Conservation (phyloP, 768 basidiomycete genomes). For the Tylopilus intermedius region DNA sequence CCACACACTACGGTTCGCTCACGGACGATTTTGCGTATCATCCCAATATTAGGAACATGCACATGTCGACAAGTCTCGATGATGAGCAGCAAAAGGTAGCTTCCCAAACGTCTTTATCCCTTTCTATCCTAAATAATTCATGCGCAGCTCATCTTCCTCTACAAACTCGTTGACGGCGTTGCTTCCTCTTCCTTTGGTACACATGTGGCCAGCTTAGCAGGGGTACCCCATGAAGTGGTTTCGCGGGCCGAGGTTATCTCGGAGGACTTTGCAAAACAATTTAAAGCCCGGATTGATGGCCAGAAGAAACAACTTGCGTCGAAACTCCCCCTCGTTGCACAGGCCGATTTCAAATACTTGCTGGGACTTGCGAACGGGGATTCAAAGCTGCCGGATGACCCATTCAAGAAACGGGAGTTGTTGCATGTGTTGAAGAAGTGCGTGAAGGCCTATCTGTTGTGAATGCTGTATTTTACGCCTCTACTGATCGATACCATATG, state of each 20-base stretch:
- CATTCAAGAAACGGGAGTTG: conserved; percentile 48
- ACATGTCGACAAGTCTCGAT: conserved; percentile 93
- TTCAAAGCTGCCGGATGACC: conserved; percentile 47
- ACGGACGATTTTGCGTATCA: conserved; percentile 93
- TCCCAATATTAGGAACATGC: conserved; percentile 89
- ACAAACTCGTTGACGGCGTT: conserved; percentile 87
- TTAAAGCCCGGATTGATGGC: conserved; percentile 72
- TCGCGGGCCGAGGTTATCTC: conserved; percentile 85
- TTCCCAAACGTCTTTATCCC: background rate
- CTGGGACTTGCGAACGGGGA: conserved; percentile 55
- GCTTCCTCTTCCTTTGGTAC: conserved; percentile 88
- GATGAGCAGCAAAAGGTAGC: conserved; percentile 84
- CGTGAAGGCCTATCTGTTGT: conserved; percentile 28
- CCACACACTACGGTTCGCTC: conserved; percentile 94
- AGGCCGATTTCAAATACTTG: conserved; percentile 88
- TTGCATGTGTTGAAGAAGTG: conserved; percentile 48
- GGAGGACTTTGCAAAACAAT: conserved; percentile 79
- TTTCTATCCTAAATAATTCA: background rate
- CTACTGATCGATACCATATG: background rate
- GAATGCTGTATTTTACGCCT: conserved; percentile 9
- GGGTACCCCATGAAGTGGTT: conserved; percentile 81
- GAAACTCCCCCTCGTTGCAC: conserved; percentile 69
- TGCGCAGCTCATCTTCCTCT: conserved; percentile 81
- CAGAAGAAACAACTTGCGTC: conserved; percentile 48
- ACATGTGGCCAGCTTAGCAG: conserved; percentile 92